Base-by-base conservation (phyloP, 345 rosid genomes). In the Pugionium cornutum region DNA sequence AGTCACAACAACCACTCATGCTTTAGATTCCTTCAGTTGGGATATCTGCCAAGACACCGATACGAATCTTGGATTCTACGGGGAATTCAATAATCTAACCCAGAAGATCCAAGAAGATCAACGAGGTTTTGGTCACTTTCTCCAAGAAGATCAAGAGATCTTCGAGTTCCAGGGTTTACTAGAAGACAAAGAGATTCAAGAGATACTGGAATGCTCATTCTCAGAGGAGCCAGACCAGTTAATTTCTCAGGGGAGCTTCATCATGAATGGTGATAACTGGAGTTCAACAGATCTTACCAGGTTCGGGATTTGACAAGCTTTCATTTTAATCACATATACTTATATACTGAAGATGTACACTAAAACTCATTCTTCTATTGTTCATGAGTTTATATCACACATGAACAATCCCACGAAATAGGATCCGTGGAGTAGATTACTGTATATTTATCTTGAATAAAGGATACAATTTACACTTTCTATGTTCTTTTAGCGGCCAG, bases 271-370 rank as follows among this genome's bases (percentile, higher is more conserved):
- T 57, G 86, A 81, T 47, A 77, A 77, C 57, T 85, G 89, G 88
- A 68, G 68, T 62, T 80, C 82, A 51, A 78, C 80, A 11, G 92
- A 90, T 78, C 79, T 82, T 45, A 68, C 86, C 0, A 83, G 74
- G 31, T 81, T 80, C 49, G 84, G 83, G 70, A 37, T 83, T 67
- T 70, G 67, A 73, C 58, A 39, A 53, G 3, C 6, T 67, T 47
- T 37, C 3, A 4, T 50, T 72, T 9, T 5, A 46, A 44, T 59
- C 37, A 50, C 25, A 45, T 37, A 67, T 58, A 61, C 63, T 53
- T 44, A 4, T 27, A 11, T 65, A 42, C 58, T 52, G 10, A 4
- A 70, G 7, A 70, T 56, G 10, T 53, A 67, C 68, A 62, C 53
- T 26, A 31, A 53, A 11, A 61, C 51, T 62, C 60, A 62, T 67